Conservation (phyloP, 164 flowering plant species). For the Cinnamomum chago region DNA sequence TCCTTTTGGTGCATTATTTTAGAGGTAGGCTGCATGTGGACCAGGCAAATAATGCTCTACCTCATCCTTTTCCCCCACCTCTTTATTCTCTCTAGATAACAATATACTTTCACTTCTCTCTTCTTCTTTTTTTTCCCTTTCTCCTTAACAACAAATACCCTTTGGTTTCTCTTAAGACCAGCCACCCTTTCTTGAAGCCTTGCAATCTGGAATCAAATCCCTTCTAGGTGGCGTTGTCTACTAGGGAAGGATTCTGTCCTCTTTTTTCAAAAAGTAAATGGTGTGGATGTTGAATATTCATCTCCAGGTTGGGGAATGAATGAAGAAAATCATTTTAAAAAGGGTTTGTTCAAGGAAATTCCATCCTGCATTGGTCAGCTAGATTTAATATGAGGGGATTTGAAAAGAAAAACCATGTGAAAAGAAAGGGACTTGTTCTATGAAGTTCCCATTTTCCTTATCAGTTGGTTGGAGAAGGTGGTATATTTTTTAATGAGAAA, state of each 20-base stretch:
- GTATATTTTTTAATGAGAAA: too few species aligned
- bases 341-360: too few species aligned
- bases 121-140: background rate
- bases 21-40: background rate
- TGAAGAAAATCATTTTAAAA: too few species aligned
- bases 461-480: too few species aligned
- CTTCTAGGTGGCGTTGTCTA: background rate
- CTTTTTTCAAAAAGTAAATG: background rate
- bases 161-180: background rate
- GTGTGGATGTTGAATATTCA: constrained; percentile 2
- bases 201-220: background rate
- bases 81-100: constrained; percentile 2
- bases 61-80: background rate
- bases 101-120: background rate
- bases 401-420: too few species aligned
- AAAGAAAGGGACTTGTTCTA: too few species aligned
- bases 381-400: too few species aligned
- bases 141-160: background rate
- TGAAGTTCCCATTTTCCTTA: too few species aligned
- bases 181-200: background rate
- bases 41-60: background rate
- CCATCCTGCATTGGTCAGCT: too few species aligned
- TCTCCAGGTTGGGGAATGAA: background rate
- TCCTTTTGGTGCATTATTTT: constrained; percentile 4
- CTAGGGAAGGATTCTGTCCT: constrained; percentile 2